phyloP scores from a whole-genome alignment of 2,329 filamentous ascomycete species.

The Aspergillus unguis region DNA sequence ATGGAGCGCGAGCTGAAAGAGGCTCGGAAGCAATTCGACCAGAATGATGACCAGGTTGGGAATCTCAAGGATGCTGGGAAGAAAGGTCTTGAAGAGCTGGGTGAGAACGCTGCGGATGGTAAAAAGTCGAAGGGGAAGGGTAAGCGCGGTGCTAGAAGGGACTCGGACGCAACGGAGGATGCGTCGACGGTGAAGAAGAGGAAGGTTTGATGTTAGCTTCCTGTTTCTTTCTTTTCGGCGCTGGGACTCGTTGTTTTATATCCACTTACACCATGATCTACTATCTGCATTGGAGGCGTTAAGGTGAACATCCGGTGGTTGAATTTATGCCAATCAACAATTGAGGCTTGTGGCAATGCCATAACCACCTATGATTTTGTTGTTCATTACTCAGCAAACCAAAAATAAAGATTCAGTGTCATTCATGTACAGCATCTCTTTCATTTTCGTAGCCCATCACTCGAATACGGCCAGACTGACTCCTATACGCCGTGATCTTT shows the following conservation, averaged over 20 bases:
- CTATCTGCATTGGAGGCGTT: conserved; percentile 16
- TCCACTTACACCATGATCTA: not conserved
- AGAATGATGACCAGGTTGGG: conserved; percentile 43
- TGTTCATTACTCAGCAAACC: not conserved
- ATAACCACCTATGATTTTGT: too few relatives aligned
- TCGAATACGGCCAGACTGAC: conserved; percentile 30
- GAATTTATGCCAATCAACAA: not conserved
- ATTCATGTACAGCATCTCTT: conserved; percentile 7
- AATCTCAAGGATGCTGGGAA: conserved; percentile 37
- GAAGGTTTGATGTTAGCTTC: conserved; percentile 19
- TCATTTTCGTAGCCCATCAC: conserved; percentile 13
- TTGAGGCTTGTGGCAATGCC: not conserved
- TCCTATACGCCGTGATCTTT: conserved; percentile 35
- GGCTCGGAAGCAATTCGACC: conserved; percentile 61
- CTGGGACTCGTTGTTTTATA: conserved; percentile 3
- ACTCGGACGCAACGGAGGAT: conserved; percentile 37
- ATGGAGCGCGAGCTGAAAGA: conserved; percentile 85
- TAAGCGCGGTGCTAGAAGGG: conserved; percentile 30
- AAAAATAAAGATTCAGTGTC: not conserved
- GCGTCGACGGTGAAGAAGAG: conserved; percentile 33
- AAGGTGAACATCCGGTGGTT: not conserved
- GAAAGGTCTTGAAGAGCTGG: conserved; percentile 31
- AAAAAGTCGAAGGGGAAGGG: conserved; percentile 40
- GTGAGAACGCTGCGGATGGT: conserved; percentile 24
- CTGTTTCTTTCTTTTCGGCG: conserved; percentile 9